Evolutionary conservation across 1,284 basidiomycete species (phyloP).

Genomic region (Irpex rosettiformis): DNA sequence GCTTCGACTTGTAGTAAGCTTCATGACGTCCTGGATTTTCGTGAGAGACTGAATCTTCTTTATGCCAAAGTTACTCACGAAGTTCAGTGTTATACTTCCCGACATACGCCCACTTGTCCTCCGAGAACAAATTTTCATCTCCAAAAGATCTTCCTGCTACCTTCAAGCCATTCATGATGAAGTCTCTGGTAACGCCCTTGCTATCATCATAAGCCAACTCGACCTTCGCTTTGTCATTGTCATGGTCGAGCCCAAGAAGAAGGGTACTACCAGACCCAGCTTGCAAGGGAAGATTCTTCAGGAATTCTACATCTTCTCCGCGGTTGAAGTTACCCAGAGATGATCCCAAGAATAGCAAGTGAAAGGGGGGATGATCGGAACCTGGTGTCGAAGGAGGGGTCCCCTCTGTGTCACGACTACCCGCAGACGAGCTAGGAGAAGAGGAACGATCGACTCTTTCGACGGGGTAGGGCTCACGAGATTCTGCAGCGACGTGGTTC

Average conservation of each 20-base stretch:
- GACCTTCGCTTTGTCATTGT: slow-evolving; percentile 65
- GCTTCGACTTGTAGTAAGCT: slow-evolving; percentile 78
- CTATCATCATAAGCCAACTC: slow-evolving; percentile 85
- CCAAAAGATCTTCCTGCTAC: slow-evolving; percentile 60
- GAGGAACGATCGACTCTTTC: slow-evolving; percentile 22
- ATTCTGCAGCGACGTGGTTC: slow-evolving; percentile 14
- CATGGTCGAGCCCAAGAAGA: slow-evolving; percentile 83
- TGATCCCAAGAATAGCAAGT: slow-evolving; percentile 92
- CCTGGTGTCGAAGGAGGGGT: slow-evolving; percentile 40
- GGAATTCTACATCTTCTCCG: slow-evolving; percentile 69
- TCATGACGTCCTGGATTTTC: slow-evolving; percentile 70
- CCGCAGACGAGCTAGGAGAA: slow-evolving; percentile 30
- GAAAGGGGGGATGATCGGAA: slow-evolving; percentile 48
- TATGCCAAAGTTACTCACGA: slow-evolving; percentile 42
- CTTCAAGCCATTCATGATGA: slow-evolving; percentile 90
- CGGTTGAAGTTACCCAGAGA: slow-evolving; percentile 93
- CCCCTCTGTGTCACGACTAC: slow-evolving; percentile 24
- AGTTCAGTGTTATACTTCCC: slow-evolving; percentile 70
- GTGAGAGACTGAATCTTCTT: not conserved
- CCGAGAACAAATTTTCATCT: slow-evolving; percentile 56
- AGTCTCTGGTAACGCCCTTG: slow-evolving; percentile 73
- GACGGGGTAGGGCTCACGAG: slow-evolving; percentile 19
- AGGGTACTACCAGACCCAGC: slow-evolving; percentile 69
- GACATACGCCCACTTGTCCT: slow-evolving; percentile 81
- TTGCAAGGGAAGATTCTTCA: slow-evolving; percentile 77